phyloP scores from a whole-genome alignment of 208 protist species.

The Sergeia podlipaevii region DNA sequence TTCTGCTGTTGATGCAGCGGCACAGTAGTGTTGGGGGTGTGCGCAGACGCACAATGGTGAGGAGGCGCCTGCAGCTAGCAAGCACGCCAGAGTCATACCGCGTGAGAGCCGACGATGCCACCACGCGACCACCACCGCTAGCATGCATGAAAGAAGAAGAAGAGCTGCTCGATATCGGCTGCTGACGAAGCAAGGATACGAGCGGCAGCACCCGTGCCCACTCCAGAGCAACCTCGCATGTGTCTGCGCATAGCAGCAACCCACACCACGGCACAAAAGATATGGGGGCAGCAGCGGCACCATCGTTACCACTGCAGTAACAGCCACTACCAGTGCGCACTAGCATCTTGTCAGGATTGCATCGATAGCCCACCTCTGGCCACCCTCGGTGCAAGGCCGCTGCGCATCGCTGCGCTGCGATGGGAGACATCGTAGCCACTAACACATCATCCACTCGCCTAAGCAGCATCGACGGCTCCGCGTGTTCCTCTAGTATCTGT shows the following conservation, averaged over 20 bases:
- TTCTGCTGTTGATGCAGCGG: conserved; percentile 35
- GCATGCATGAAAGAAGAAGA: conserved; percentile 18
- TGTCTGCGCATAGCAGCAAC: conserved; percentile 33
- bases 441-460: conserved; percentile 80
- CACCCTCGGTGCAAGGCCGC: conserved; percentile 38
- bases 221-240: conserved; percentile 54
- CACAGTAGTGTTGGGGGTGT: conserved; percentile 45
- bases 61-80: conserved; percentile 20
- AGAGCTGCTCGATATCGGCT: conserved; percentile 6
- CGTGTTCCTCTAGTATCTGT: conserved; percentile 10
- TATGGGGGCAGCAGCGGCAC: not conserved
- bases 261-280: conserved; percentile 52
- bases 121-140: no score
- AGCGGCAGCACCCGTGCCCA: conserved; percentile 41
- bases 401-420: conserved; percentile 45
- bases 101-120: conserved; percentile 3
- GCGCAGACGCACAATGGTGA: conserved; percentile 38
- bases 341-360: conserved; percentile 27
- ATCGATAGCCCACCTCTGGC: conserved; percentile 50
- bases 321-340: not conserved
- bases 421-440: conserved; percentile 41
- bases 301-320: not conserved
- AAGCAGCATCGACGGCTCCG: conserved; percentile 46
- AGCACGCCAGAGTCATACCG: conserved; percentile 14
- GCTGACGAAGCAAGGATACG: conserved; percentile 14